phyloP scores from a whole-genome alignment of 1,139 yeast species.

The Geotrichum carabidarum region DNA sequence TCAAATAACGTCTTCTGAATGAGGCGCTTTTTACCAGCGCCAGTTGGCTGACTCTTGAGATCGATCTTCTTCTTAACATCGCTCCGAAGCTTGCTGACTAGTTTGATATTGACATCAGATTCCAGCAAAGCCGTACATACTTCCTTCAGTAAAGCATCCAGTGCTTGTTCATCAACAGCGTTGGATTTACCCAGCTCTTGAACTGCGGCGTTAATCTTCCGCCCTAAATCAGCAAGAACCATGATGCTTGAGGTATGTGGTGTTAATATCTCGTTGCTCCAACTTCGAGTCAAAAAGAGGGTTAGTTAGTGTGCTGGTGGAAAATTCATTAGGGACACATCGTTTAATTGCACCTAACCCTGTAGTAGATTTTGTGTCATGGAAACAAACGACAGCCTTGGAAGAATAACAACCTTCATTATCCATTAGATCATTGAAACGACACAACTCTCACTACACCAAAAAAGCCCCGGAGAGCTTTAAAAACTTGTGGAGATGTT shows the following conservation, averaged over 20 bases:
- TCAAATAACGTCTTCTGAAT: conserved; percentile 91
- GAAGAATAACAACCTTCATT: not conserved
- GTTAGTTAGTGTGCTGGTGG: no score
- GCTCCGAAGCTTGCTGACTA: conserved; percentile 73
- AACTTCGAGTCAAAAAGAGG: not conserved
- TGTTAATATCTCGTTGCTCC: not conserved
- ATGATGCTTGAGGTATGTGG: conserved; percentile 37
- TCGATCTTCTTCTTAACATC: conserved; percentile 59
- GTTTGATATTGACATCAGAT: conserved; percentile 82
- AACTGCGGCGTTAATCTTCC: conserved; percentile 74
- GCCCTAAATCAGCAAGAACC: conserved; percentile 94
- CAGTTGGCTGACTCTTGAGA: conserved; percentile 48
- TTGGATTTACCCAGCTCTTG: conserved; percentile 59
- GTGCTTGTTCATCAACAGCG: conserved; percentile 56
- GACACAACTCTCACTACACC: not conserved
- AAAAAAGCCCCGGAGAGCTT: not conserved
- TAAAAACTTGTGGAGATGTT: conserved; percentile 4
- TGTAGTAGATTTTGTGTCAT: not conserved
- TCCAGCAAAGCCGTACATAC: conserved; percentile 86
- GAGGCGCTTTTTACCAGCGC: conserved; percentile 60
- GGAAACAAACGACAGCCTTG: not conserved
- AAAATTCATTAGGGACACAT: not conserved
- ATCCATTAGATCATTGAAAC: not conserved
- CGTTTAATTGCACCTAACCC: not conserved
- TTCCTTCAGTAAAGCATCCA: conserved; percentile 72